Base-by-base conservation (phyloP, 192 early-diverging fungal genomes). In the Backusella tarrabulga region DNA sequence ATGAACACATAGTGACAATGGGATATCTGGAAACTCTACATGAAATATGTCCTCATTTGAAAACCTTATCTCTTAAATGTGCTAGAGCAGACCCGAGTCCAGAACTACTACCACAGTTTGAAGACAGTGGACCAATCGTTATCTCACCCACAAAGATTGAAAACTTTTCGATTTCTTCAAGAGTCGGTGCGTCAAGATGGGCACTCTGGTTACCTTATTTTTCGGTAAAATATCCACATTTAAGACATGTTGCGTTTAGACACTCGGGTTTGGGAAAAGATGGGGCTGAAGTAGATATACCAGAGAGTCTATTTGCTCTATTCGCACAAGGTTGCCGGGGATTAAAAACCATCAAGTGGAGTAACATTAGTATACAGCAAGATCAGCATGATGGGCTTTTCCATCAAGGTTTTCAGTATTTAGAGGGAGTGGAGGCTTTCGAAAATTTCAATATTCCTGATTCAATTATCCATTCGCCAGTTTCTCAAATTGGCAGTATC, bases 191-290 rank as follows among this genome's bases (percentile, higher is more conserved):
- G 4, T 21, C 41, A 12, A 72, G 42, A 44, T 72, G 71, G 71
- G 40, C 71, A 50, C 44, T 72, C 11, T 72, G 71, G 71, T 19
- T 72, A 50, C 71, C 71, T 44, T 72, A 72, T 34, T 72, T 72
- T 50, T 36, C 71, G 19, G 23, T 72, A 9, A 72, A 72, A 23
- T 72, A 72, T 15, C 71, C 71, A 32, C 14, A 50, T 17, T 19
- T 72, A 44, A 8, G 42, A 19, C 71, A 72, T 34, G 23, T 50
- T 21, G 29, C 42, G 6, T 72, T 72, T 41, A 72, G 50, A 7
- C 71, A 72, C 17, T 72, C 36, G 7, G 71, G 71, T 14, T 72
- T 44, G 15, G 71, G 71, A 32, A 72, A 72, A 32, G 71, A 72
- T 50, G 71, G 71, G 3, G 71, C 23, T 11, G 21, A 44, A 29